A percentile compares a stretch with the other conserved stretches of the same genome.
These are phyloP conservation scores for Trichophaea hybrida DNA, from an alignment of 2,329 filamentous ascomycete genomes.

Conservation along the genomic window DNA sequence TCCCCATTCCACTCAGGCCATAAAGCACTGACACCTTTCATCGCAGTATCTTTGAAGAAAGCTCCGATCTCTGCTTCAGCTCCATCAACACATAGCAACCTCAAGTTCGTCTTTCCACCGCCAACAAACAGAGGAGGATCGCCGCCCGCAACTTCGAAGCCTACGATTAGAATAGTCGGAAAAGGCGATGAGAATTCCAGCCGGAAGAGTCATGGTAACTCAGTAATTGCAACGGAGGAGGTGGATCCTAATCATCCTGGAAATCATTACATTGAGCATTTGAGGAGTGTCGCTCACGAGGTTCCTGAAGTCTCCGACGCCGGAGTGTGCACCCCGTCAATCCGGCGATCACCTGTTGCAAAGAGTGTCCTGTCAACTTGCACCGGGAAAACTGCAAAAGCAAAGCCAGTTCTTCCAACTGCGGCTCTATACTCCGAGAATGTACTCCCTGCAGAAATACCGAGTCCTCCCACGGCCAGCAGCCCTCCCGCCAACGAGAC, in stretches of 20 bases:
- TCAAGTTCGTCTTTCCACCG: neutral
- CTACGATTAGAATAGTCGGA: neutral
- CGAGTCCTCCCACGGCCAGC: neutral
- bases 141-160: neutral
- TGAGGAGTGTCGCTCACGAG: too few relatives aligned
- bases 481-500: neutral
- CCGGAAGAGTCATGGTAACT: too few relatives aligned
- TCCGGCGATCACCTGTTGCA: too few relatives aligned
- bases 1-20: too few relatives aligned
- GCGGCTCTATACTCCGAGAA: neutral
- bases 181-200: neutral
- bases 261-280: too few relatives aligned
- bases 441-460: neutral
- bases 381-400: too few relatives aligned
- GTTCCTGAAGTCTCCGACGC: too few relatives aligned
- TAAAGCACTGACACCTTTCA: neutral
- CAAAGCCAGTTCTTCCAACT: neutral
- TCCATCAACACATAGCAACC: neutral
- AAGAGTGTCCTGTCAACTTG: too few relatives aligned
- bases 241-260: too few relatives aligned
- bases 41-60: neutral
- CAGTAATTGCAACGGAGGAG: too few relatives aligned
- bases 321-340: too few relatives aligned
- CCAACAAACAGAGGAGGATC: neutral
- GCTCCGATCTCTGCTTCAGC: neutral